phyloP scores from a whole-genome alignment of 2,329 filamentous ascomycete genomes.

The Pestalotiopsis fici region DNA sequence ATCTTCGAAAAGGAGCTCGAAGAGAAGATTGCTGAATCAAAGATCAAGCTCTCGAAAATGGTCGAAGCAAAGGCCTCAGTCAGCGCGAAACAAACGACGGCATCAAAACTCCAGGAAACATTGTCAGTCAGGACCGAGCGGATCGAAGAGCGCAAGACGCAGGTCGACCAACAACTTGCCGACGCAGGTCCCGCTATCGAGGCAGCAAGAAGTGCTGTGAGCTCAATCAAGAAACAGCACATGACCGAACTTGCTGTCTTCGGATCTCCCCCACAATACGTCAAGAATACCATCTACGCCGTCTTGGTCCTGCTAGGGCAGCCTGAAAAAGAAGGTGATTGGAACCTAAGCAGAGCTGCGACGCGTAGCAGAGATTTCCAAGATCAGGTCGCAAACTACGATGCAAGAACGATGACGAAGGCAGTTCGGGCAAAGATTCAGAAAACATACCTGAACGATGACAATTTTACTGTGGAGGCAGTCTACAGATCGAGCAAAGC shows the following conservation, averaged over 20 bases:
- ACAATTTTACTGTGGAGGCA: constrained; percentile 94
- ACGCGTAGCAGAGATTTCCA: constrained; percentile 96
- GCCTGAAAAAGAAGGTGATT: constrained; percentile 83
- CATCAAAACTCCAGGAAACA: constrained; percentile 65
- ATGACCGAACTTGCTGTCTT: constrained; percentile 97
- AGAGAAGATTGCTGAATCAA: constrained; percentile 91
- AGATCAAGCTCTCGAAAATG: constrained; percentile 33
- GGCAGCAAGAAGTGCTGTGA: constrained; percentile 93
- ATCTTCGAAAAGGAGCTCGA: constrained; percentile 94
- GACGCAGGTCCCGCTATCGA: constrained; percentile 90
- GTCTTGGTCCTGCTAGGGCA: constrained; percentile 83
- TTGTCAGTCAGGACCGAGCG: constrained; percentile 85
- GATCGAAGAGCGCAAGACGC: constrained; percentile 87
- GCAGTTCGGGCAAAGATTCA: constrained; percentile 73
- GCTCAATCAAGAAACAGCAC: constrained; percentile 97
- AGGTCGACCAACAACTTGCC: constrained; percentile 83
- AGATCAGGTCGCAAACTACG: constrained; percentile 71
- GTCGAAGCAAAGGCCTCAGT: not conserved
- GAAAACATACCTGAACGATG: constrained; percentile 88
- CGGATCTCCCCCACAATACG: constrained; percentile 87
- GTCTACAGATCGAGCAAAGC: constrained; percentile 96
- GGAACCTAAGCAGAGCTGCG: constrained; percentile 88
- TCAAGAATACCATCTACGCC: constrained; percentile 90
- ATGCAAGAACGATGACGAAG: constrained; percentile 94
- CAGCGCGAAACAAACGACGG: not conserved